Percentiles rank a stretch among this genome's conserved stretches.
phyloP scores from a whole-genome alignment of 345 rosid genomes.

The Melastoma malabathricum region DNA sequence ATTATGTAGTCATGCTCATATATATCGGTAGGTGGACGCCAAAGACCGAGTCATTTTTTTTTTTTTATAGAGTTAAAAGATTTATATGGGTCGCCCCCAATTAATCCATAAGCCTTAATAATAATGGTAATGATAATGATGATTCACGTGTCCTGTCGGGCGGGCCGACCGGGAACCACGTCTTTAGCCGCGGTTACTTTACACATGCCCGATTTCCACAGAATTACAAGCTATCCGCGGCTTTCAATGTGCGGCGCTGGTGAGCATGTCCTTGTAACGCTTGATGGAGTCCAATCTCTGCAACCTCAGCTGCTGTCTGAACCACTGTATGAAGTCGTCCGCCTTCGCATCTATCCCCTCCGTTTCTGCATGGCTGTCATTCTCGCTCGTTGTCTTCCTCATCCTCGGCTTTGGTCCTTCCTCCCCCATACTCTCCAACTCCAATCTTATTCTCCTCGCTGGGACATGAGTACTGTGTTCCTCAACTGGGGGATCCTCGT shows the following conservation, averaged over 20 bases:
- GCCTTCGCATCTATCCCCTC: constrained; percentile 36
- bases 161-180: too few relatives aligned
- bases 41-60: too few relatives aligned
- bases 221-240: too few relatives aligned
- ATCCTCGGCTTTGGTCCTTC: constrained; percentile 18
- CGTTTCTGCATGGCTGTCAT: constrained; percentile 4
- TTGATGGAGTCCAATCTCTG: constrained; percentile 38
- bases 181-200: too few relatives aligned
- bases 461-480: constrained; percentile 1
- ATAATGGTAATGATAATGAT: too few relatives aligned
- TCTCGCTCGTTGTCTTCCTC: constrained; percentile 68
- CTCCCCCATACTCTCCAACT: constrained; percentile 13
- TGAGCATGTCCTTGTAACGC: constrained; percentile 23
- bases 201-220: too few relatives aligned
- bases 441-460: constrained; percentile 32
- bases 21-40: too few relatives aligned
- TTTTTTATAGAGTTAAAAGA: too few relatives aligned
- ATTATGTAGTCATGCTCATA: too few relatives aligned
- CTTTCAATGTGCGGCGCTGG: neutral
- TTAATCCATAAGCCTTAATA: too few relatives aligned
- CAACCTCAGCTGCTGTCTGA: constrained; percentile 31
- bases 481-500: constrained; percentile 4
- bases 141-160: too few relatives aligned
- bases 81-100: too few relatives aligned
- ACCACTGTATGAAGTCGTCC: constrained; percentile 39